Conservation (phyloP, 2,329 filamentous ascomycete genomes). For the Apiospora saccharicola region DNA sequence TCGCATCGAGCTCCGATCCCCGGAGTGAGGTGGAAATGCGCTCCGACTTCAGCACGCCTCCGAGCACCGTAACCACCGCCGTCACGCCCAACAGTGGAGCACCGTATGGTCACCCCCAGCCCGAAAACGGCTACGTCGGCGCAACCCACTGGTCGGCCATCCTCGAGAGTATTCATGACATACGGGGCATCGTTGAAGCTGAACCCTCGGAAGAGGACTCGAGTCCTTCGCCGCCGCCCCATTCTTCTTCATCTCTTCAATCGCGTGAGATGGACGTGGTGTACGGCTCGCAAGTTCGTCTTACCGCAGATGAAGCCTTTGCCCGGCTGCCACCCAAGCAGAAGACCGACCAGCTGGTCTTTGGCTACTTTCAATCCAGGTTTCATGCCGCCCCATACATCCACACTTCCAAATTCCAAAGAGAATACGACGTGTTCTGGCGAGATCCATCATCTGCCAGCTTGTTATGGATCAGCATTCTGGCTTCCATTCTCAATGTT, state of each 20-base stretch:
- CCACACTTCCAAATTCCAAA: conserved; percentile 52
- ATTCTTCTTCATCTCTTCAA: conserved; percentile 29
- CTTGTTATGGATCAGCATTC: conserved; percentile 58
- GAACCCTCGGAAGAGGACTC: conserved; percentile 35
- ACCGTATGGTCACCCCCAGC: conserved; percentile 30
- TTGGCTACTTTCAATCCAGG: conserved; percentile 44
- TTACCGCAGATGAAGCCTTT: conserved; percentile 44
- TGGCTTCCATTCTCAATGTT: conserved; percentile 55
- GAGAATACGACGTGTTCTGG: conserved; percentile 59
- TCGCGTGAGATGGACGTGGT: conserved; percentile 39
- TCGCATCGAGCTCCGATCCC: conserved; percentile 38
- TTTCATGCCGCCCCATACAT: conserved; percentile 45
- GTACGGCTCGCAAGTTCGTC: conserved; percentile 37
- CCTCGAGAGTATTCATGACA: conserved; percentile 46
- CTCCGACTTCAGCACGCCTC: conserved; percentile 41
- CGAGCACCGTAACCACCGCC: conserved; percentile 29
- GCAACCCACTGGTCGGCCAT: conserved; percentile 46
- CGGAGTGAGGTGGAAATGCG: conserved; percentile 38
- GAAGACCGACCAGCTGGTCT: conserved; percentile 43
- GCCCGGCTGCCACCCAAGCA: conserved; percentile 40
- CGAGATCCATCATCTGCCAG: conserved; percentile 46
- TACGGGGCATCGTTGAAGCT: conserved; percentile 42
- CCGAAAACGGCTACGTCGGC: conserved; percentile 44
- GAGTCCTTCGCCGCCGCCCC: conserved; percentile 39
- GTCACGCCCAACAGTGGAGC: conserved; percentile 28